Evolutionary conservation across 1,139 yeast species (phyloP), one percentile per base, ranked within the genome.

Genomic region (Saccharomycopsis phalli): DNA sequence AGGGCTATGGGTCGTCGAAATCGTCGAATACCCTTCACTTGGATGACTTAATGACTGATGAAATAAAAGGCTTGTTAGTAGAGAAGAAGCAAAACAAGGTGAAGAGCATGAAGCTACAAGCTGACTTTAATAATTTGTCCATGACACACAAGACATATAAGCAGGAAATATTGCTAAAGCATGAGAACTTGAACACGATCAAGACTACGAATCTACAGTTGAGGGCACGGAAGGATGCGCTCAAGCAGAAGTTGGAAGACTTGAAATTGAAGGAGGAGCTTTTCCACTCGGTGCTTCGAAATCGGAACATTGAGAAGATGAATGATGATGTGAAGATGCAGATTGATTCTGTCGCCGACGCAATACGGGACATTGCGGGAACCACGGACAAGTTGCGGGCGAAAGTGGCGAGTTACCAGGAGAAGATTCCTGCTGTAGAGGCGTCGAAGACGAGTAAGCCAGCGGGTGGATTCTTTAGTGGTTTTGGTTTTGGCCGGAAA

Each of bases 131-230:
- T 14, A 43, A 39, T 17, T 27, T 44, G n/a, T 18, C 45, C 11
- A 29, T 42, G 18, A 42, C 45, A 6, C 45, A 44, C 22, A 40
- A 44, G 25, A 17, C 35, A n/a, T 44, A 42, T 28, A 39, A 42
- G 32, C 41, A 38, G 34, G 47, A 44, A 22, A 44, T 38, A 17
- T 29, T 36, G 14, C 6, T 36, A 4, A 44, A 36, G 26, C 42
- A 38, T 26, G 46, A 40, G 16, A 33, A 34, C 17, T 27, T 45
- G 13, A 38, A 36, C 33, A 34, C 38, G 20, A 34, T 39, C n/a
- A 42, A 39, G 31, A 30, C 36, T 16, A 13, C 31, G n/a, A 41
- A 43, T 23, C 20, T 43, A 25, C 42, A 43, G 27, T 34, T 45
- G 21, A 45, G 42, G 33, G 4, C 34, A 17, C 22, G 29, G 31